These are phyloP conservation scores for Phytophthora pseudosyringae DNA, from an alignment of 352 stramenopile genomes.

Conservation along the genomic window DNA sequence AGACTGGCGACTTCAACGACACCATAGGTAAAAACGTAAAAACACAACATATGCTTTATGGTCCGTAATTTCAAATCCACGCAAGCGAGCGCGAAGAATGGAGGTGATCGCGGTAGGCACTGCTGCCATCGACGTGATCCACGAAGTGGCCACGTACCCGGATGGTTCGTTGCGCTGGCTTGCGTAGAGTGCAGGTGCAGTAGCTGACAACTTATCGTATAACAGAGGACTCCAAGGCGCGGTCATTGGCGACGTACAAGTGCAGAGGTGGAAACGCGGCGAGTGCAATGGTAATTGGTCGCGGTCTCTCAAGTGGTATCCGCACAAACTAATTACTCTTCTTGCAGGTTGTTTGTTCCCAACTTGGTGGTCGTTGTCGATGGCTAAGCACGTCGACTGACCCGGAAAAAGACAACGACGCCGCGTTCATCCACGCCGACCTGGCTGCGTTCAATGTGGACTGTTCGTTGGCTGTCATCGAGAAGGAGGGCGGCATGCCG, in stretches of 20 bases:
- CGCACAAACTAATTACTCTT: conserved; percentile 3
- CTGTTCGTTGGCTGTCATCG: conserved; percentile 43
- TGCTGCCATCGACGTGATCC: conserved; percentile 72
- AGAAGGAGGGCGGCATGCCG: conserved; percentile 59
- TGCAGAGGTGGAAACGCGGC: conserved; percentile 76
- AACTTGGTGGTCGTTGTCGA: conserved; percentile 54
- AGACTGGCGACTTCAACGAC: conserved; percentile 8
- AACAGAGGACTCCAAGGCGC: conserved; percentile 50
- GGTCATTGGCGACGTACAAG: conserved; percentile 55
- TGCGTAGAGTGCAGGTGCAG: not conserved
- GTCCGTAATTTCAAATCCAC: too few relatives aligned
- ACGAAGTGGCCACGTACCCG: conserved; percentile 65
- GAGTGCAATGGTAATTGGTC: conserved; percentile 56
- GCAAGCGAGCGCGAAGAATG: conserved; percentile 25
- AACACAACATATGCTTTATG: not conserved
- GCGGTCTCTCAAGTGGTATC: conserved; percentile 11
- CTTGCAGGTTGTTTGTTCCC: conserved; percentile 58
- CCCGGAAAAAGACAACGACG: conserved; percentile 54
- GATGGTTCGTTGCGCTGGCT: conserved; percentile 38
- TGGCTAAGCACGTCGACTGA: conserved; percentile 75
- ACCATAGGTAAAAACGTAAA: conserved; percentile 9
- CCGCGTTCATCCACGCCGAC: conserved; percentile 57
- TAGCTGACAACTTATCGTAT: not conserved
- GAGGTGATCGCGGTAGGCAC: conserved; percentile 76
- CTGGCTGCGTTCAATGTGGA: conserved; percentile 58